Evolutionary conservation across 805 yeast genomes (phyloP).

Genomic region (Candida saitoana): DNA sequence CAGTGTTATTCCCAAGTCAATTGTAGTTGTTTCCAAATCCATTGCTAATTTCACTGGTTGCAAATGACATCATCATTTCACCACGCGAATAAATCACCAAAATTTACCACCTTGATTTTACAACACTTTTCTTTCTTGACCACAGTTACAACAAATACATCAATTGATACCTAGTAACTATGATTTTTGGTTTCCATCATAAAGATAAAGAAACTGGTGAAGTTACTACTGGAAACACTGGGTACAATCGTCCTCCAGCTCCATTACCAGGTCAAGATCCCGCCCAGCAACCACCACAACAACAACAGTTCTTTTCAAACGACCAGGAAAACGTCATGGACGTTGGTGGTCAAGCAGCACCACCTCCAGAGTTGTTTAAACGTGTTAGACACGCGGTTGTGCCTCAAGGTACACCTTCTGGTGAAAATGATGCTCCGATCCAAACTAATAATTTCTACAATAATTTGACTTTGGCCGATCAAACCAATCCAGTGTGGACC

Average conservation of each 20-base stretch:
- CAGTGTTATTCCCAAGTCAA: neutral
- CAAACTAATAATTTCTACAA: constrained; percentile 79
- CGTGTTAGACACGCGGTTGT: constrained; percentile 28
- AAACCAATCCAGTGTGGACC: constrained; percentile 70
- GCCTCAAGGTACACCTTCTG: constrained; percentile 25
- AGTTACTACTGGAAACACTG: neutral
- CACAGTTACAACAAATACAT: neutral
- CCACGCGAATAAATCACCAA: neutral
- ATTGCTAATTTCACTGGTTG: neutral
- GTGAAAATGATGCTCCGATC: constrained; percentile 37
- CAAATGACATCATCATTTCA: neutral
- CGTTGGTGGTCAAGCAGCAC: neutral
- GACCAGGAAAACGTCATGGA: neutral
- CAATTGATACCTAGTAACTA: neutral
- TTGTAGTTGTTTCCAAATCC: neutral
- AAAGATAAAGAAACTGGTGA: neutral
- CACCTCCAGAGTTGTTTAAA: constrained; percentile 42
- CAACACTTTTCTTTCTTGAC: neutral
- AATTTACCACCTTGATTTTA: neutral
- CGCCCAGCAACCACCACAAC: neutral
- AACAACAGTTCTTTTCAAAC: neutral
- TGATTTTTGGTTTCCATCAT: neutral
- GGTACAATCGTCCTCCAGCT: constrained; percentile 3
- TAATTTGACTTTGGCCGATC: constrained; percentile 63
- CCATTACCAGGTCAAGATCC: constrained; percentile 2